Base-by-base conservation (phyloP, 495 filamentous ascomycete species). In the Lepraria neglecta region DNA sequence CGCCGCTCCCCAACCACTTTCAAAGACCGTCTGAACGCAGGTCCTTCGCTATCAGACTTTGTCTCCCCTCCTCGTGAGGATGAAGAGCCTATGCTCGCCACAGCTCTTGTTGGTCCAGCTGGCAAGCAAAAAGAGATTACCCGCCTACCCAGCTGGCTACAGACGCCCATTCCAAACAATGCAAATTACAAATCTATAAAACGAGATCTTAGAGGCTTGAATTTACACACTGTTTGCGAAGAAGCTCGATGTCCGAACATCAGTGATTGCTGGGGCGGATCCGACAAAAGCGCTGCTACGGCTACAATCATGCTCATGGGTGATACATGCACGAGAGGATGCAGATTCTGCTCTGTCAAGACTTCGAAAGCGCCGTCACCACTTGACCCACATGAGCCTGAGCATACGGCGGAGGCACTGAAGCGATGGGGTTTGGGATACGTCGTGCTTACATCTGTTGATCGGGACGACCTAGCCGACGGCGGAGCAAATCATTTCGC, bases 261-360 rank as follows among this genome's bases (percentile, higher is more conserved):
- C 56, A 90, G 87, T 64, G 91, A 96, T 72, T 98, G 94, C 79
- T 98, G 94, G 94, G 94, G 94, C 59, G 94, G 94, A 40, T 80
- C 76, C 67, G 83, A 87, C 73, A 96, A 96, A 76, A 82, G 85
- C 53, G 85, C 90, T 27, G 95, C 95, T 2, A 98, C 94, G 30
- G 94, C 95, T 0, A 98, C 94, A 10, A 97, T 98, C 76, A 97
- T 98, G 95, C 78, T 97, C 7, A 97, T 97, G 92, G 94, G 94
- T 64, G 94, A 98, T 69, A 97, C 94, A 7, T 98, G 94, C 75
- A 98, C 94, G 10, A 86, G 94, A 31, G 94, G 94, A 24, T 98
- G 94, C 73, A 84, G 95, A 46, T 98, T 98, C 80, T 98, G 94
- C 79, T 87, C 84, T 61, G 94, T 98, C 52, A 97, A 97, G 83